Base-by-base conservation (phyloP, 169 alveolate species). In the Cryptosporidium muris region DNA sequence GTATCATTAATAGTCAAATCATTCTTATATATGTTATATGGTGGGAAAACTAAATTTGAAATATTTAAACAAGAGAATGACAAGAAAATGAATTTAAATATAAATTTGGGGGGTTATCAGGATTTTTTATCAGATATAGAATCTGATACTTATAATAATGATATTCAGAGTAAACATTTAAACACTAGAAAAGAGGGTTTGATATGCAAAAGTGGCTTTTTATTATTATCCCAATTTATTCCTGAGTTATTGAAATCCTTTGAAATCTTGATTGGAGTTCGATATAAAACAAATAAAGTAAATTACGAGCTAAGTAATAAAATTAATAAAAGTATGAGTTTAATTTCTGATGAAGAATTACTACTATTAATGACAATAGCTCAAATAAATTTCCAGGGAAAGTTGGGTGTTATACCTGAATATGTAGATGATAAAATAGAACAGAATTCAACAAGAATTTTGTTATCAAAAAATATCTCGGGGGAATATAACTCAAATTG, bases 271-370 rank as follows among this genome's bases (percentile, higher is more conserved):
- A 74, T 74, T 9, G 40, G 36, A 2, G 60, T 38, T 4, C 54
- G 85, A 42, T 25, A 48, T 36, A 11, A 11, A 49, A 9, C 11
- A 25, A 25, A 25, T 25, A 25, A 25, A 25, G 25, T 25, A 25
- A 25, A 25, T 25, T 25, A 25, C 25, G 25, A 25, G 25, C 25
- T 25, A 25, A 25, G 0, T 25, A 34, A 47, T 12, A 74, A 12
- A 14, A 58, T 14, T 8, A 74, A 25, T 25, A 40, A 58, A 8
- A 58, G 58, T 25, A 16, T 12, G 56, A 68, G 60, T 14, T 58
- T 74, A 8, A 62, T 74, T 2, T 58, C 74, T 14, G 25, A 36
- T n/a, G 60, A 74, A 14, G 85, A 74, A 54, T 48, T 74, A 45
- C 45, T 74, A 25, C 45, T 74, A 0, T 60, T 74, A 2, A 74